Base-by-base conservation (phyloP, 352 stramenopile genomes). In the Paralagenidium karlingii region DNA sequence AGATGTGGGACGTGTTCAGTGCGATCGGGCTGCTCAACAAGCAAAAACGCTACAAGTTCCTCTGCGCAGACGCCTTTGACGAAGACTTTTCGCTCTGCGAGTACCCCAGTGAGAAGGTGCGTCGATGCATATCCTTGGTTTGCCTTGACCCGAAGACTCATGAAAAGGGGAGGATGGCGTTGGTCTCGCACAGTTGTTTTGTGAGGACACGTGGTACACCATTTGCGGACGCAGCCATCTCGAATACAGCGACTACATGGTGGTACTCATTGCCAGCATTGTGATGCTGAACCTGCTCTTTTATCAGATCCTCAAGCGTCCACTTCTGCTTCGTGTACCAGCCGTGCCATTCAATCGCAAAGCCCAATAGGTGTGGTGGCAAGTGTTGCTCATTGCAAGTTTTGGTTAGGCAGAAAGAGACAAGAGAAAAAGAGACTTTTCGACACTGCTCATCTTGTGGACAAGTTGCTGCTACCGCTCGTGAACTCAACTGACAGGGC, bases 1-100 rank as follows among this genome's bases (percentile, higher is more conserved):
- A 46, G 11, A 70, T 82, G 39, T 49, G 84, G 10, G 30, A 36
- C 30, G 19, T 36, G 19, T 8, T 3, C 7, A n/a, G n/a, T n/a
- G n/a, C n/a, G n/a, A n/a, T n/a, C n/a, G n/a, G n/a, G n/a, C n/a
- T n/a, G n/a, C n/a, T n/a, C n/a, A n/a, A n/a, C n/a, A 43, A 54
- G 15, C 59, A 76, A 39, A 45, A 47, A n/a, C 73, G 73, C 20
- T 73, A 65, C 34, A 74, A 58, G 51, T 87, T 77, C 25, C 47
- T 90, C 16, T 90, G 76, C 48, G 60, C 78, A 22, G 56, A 82
- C 28, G 67, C 84, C 40, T 90, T 76, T 34, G 68, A 90, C n/a
- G 76, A 87, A 47, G 73, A 81, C 45, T 90, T 82, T 33, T 84
- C 78, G 33, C 32, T 90, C 19, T 90, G 76, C 61, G 83, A 82